Evolutionary conservation across 2,329 filamentous ascomycete species (phyloP).

Genomic region (Nemania abortiva): DNA sequence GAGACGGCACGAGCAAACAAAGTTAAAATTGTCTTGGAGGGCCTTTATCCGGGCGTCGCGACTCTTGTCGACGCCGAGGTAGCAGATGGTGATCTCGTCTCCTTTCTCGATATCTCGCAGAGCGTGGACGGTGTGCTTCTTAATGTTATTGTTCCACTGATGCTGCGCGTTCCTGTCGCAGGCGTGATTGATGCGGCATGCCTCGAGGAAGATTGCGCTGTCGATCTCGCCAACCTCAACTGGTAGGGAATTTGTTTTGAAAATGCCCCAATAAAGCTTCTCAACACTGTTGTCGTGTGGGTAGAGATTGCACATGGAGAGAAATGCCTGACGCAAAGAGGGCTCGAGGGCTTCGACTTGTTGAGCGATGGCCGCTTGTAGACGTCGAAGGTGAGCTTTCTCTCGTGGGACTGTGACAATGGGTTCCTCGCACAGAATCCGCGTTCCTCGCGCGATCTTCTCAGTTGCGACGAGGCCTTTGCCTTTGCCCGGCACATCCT

Average conservation of each 20-base stretch:
- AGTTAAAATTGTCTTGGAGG: slow-evolving; percentile 22
- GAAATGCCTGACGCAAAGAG: slow-evolving; percentile 7
- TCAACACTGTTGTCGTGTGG: slow-evolving; percentile 11
- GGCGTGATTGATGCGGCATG: slow-evolving; percentile 30
- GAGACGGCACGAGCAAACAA: slow-evolving; percentile 23
- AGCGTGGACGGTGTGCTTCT: slow-evolving; percentile 26
- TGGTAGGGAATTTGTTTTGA: slow-evolving; percentile 27
- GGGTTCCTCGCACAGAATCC: slow-evolving; percentile 28
- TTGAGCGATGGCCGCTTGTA: slow-evolving; percentile 3
- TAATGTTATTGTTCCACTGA: slow-evolving; percentile 26
- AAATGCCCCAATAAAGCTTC: slow-evolving; percentile 15
- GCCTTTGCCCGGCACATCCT: slow-evolving; percentile 20
- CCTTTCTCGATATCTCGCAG: slow-evolving; percentile 27
- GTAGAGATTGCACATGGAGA: slow-evolving; percentile 31
- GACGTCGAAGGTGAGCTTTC: neutral
- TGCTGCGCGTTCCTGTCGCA: slow-evolving; percentile 27
- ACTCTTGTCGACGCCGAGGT: slow-evolving; percentile 12
- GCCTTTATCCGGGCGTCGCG: slow-evolving; percentile 7
- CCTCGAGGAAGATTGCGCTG: slow-evolving; percentile 27
- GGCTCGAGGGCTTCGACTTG: slow-evolving; percentile 19
- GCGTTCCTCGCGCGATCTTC: slow-evolving; percentile 16
- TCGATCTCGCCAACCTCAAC: slow-evolving; percentile 3
- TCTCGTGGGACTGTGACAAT: neutral
- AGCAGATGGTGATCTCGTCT: slow-evolving; percentile 31
- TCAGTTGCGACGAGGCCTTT: slow-evolving; percentile 25